phyloP scores from a whole-genome alignment of 306 rosid genomes.

The Acacia confusa region DNA sequence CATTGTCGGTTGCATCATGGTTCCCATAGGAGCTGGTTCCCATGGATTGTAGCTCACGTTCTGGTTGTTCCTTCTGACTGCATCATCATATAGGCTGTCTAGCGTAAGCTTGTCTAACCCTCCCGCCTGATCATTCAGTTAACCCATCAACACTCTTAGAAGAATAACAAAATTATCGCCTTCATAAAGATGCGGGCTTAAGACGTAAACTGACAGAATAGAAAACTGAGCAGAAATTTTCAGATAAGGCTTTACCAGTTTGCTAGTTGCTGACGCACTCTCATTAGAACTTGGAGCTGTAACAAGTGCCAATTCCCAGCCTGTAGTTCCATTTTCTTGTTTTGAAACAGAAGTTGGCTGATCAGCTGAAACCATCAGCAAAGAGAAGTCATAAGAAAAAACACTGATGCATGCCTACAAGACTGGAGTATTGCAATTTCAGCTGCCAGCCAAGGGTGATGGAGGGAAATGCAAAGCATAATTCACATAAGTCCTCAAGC shows the following conservation, averaged over 20 bases:
- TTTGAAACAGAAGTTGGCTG: slow-evolving; percentile 65
- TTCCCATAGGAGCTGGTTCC: slow-evolving; percentile 68
- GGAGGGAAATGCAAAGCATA: slow-evolving; percentile 2
- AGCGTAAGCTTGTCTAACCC: slow-evolving; percentile 92
- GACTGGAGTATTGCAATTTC: slow-evolving; percentile 3
- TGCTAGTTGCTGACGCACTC: slow-evolving; percentile 70
- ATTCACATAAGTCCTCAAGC: background rate
- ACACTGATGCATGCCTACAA: background rate
- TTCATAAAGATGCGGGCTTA: background rate
- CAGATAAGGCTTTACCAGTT: slow-evolving; percentile 59
- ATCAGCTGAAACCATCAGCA: slow-evolving; percentile 54
- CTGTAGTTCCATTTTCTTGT: slow-evolving; percentile 71
- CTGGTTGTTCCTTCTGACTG: slow-evolving; percentile 85
- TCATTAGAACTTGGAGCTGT: slow-evolving; percentile 96
- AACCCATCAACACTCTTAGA: slow-evolving; percentile 33
- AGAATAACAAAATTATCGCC: slow-evolving; percentile 6
- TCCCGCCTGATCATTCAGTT: slow-evolving; percentile 66
- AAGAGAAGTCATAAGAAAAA: slow-evolving; percentile 11
- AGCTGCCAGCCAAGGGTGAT: background rate
- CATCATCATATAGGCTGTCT: slow-evolving; percentile 96
- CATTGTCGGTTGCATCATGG: slow-evolving; percentile 64
- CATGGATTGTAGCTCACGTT: slow-evolving; percentile 93
- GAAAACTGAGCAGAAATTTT: background rate
- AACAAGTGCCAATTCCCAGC: slow-evolving; percentile 99
- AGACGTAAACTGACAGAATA: background rate